phyloP scores from a whole-genome alignment of 2,329 filamentous ascomycete genomes.

The Ceratocystis harringtonii region DNA sequence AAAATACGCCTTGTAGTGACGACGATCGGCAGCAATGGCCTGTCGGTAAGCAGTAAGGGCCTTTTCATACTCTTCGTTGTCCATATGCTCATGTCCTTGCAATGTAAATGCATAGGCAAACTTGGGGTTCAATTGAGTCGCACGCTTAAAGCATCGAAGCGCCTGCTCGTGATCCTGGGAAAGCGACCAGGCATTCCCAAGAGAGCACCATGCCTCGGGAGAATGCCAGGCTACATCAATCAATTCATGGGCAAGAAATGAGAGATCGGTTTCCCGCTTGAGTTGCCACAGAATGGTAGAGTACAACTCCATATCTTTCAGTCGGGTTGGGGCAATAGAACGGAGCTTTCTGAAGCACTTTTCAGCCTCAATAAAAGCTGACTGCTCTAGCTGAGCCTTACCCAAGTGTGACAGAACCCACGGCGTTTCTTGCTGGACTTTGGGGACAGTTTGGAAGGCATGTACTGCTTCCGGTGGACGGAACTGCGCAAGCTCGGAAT shows the following conservation, averaged over 20 bases:
- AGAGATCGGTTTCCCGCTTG: constrained; percentile 80
- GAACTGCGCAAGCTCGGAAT: constrained; percentile 64
- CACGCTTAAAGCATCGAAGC: constrained; percentile 82
- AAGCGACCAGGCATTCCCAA: constrained; percentile 90
- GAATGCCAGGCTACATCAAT: constrained; percentile 77
- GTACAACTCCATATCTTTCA: constrained; percentile 96
- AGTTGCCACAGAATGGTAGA: constrained; percentile 98
- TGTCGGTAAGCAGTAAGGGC: constrained; percentile 75
- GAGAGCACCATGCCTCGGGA: constrained; percentile 87
- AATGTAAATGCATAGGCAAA: constrained; percentile 94
- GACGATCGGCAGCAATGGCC: constrained; percentile 69
- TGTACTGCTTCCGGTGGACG: constrained; percentile 64
- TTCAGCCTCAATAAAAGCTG: constrained; percentile 72
- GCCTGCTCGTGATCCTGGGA: constrained; percentile 90
- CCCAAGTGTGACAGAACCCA: constrained; percentile 89
- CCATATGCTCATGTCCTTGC: constrained; percentile 88
- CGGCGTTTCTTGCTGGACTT: constrained; percentile 70
- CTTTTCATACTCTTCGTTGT: constrained; percentile 95
- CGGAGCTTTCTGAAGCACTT: constrained; percentile 70
- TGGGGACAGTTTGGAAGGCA: constrained; percentile 54
- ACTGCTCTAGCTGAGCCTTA: constrained; percentile 80
- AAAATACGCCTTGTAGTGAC: constrained; percentile 98
- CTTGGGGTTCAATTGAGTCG: constrained; percentile 74
- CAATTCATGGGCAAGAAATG: constrained; percentile 80
- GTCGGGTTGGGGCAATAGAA: constrained; percentile 61